Base-by-base conservation (phyloP, 495 filamentous ascomycete genomes). In the Lepidopterella palustris region DNA sequence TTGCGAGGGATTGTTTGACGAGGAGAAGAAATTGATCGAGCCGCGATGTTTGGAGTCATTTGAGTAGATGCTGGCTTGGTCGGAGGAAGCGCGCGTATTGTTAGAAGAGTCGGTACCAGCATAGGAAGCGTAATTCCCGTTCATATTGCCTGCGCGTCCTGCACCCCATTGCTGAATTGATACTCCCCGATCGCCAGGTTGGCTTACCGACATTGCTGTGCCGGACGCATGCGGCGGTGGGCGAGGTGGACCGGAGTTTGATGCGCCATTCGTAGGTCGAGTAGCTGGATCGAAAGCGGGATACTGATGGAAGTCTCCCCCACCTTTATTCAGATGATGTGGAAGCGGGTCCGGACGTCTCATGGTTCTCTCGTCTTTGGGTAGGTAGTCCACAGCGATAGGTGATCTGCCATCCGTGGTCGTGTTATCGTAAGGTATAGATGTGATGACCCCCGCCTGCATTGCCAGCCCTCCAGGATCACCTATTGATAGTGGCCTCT, bases 221-320 rank as follows among this genome's bases (percentile, higher is more conserved):
- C 85, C 84, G 4, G 78, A 74, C 18, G 73, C 62, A 68, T 84
- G 80, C 21, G 90, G 86, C 24, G 87, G 84, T 15, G 88, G 87
- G 61, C 90, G 82, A 29, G 85, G 83, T 13, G 82, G 83, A 10
- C 83, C 81, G 24, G 80, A 79, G 63, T 88, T 83, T 11, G 84
- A 80, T 53, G 75, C 77, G 20, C 74, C 69, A 61, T 78, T 78
- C 27, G 72, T 72, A 21, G 77, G 76, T 48, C 68, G 62, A 28
- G 72, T 64, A 1, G 73, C 67, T 15, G 84, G 78, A 57, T 87
- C 82, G 75, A 87, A 85, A 20, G 79, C 80, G 6, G 91, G 90
- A 73, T 96, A 96, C 67, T 96, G 92, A 72, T 97, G 90, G 68
- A 83, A 97, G 68, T 97, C 92, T 48, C 78, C 79, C 21, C 81